A percentile compares a stretch with the other conserved stretches of the same genome.
phyloP scores from a whole-genome alignment of 495 filamentous ascomycete species.

The Cladorrhinum samala region DNA sequence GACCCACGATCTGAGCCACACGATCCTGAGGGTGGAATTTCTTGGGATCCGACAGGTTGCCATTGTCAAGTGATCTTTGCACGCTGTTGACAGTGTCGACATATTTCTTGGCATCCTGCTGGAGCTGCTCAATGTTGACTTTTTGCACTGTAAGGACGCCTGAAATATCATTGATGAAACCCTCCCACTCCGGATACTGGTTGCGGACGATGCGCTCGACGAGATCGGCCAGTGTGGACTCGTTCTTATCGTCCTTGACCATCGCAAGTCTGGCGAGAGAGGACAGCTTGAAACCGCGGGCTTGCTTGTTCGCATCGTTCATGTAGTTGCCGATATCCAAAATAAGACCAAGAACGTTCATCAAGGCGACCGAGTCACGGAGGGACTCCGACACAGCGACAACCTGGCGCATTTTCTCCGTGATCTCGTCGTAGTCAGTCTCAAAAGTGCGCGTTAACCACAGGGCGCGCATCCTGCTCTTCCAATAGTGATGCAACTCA shows the following conservation, averaged over 20 bases:
- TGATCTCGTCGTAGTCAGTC: constrained; percentile 84
- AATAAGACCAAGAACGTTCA: constrained; percentile 94
- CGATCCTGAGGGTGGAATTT: constrained; percentile 98
- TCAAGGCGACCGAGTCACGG: constrained; percentile 81
- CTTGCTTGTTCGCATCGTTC: constrained; percentile 99
- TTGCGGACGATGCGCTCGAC: constrained; percentile 96
- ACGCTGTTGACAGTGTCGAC: constrained; percentile 93
- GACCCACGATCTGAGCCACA: constrained; percentile 82
- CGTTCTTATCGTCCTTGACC: constrained; percentile 99
- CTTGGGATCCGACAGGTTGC: constrained; percentile 92
- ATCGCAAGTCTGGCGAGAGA: constrained; percentile 91
- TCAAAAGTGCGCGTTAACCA: constrained; percentile 80
- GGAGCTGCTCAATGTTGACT: constrained; percentile 88
- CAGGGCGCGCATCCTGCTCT: constrained; percentile 88
- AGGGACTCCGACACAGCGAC: constrained; percentile 82
- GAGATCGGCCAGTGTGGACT: constrained; percentile 89
- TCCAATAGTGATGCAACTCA: constrained; percentile 98
- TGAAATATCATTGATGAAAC: constrained; percentile 76
- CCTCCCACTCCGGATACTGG: constrained; percentile 94
- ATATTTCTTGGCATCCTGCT: constrained; percentile 84
- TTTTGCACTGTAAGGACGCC: constrained; percentile 82
- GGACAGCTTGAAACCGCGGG: constrained; percentile 93
- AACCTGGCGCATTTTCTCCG: constrained; percentile 70
- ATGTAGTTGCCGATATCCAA: constrained; percentile 98
- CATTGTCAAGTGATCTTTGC: constrained; percentile 82